Evolutionary conservation across 2,329 filamentous ascomycete species (phyloP), one percentile per base, ranked within the genome.

Genomic region (Coccinonectria pachysandricola): DNA sequence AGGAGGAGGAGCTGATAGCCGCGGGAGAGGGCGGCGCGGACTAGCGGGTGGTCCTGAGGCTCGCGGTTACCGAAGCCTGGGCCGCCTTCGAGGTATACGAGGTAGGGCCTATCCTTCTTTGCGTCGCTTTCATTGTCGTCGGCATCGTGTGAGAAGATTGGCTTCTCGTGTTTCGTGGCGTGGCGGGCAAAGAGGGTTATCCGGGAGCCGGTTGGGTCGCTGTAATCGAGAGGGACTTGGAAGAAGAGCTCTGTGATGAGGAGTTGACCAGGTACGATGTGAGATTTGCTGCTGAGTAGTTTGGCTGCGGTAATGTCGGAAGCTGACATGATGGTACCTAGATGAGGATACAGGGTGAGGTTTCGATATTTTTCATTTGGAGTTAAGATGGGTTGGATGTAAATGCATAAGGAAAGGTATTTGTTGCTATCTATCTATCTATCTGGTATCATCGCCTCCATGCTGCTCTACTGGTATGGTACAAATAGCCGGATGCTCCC

Each of bases 1-100:
- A 96, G 68, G 37, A 80, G 78, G 3, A 96, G 68, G 23, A 85
- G 62, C 52, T 92, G 82, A 48, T 94, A 95, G 10, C 87, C 87
- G 36, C 78, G 77, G 33, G 78, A 74, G 5, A 95, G 65, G 30
- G 85, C 67, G 15, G 67, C 61, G 16, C 74, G 68, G n/a, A 82
- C 80, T 48, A 85, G 71, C 6, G 75, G 62, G 34, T 75, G 71
- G 32, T 81, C 70, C 48, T 92, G 79, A 2, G 88, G 87, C 25
- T 78, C 64, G 5, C 69, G 64, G 47, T 83, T 87, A 34, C 79
- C 76, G 46, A 80, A 76, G 3, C 87, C 87, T 0, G 87, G 88
- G 0, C 88, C 88, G 37, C 88, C 88, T 58, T 92, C 79, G 9
- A 93, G 68, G 49, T 79, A 94, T 35, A 87, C 65, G 28, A 78